Evolutionary conservation across 805 yeast genomes (phyloP).

Genomic region (Komagataella populi): DNA sequence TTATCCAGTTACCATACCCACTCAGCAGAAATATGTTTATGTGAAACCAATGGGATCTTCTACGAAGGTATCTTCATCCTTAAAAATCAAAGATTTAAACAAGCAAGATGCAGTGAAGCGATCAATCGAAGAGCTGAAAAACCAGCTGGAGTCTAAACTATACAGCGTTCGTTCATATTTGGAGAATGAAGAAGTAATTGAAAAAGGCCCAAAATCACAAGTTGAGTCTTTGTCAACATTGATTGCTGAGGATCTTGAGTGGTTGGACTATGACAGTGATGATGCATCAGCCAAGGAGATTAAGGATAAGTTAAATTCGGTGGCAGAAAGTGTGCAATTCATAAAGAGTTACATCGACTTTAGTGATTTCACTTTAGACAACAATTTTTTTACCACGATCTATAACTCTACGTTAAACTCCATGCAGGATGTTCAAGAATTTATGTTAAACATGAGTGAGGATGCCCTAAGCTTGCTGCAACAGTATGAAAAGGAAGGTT

Average conservation of each 20-base stretch:
- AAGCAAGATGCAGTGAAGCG: conserved; percentile 40
- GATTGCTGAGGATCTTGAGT: conserved; percentile 44
- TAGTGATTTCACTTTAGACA: conserved; percentile 31
- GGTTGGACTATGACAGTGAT: conserved; percentile 68
- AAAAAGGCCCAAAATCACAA: conserved; percentile 25
- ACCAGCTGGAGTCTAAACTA: conserved; percentile 58
- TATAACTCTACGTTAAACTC: conserved; percentile 27
- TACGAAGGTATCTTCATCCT: conserved; percentile 28
- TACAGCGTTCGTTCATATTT: conserved; percentile 53
- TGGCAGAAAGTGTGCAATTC: conserved; percentile 14
- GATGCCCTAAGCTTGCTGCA: conserved; percentile 28
- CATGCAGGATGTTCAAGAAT: conserved; percentile 27
- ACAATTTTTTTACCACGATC: conserved; percentile 27
- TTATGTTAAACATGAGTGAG: conserved; percentile 28
- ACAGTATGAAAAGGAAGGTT: conserved; percentile 27
- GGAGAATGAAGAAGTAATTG: conserved; percentile 35
- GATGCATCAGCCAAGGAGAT: conserved; percentile 27
- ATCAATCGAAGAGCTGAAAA: conserved; percentile 43
- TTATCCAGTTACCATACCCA: conserved; percentile 6
- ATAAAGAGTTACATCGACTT: conserved; percentile 26
- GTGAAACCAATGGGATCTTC: conserved; percentile 35
- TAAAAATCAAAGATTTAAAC: conserved; percentile 39
- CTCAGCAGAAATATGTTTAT: conserved; percentile 20
- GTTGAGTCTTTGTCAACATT: conserved; percentile 20
- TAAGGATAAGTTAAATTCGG: conserved; percentile 18